Base-by-base conservation (phyloP, 768 basidiomycete species). In the Auricularia sp. region DNA sequence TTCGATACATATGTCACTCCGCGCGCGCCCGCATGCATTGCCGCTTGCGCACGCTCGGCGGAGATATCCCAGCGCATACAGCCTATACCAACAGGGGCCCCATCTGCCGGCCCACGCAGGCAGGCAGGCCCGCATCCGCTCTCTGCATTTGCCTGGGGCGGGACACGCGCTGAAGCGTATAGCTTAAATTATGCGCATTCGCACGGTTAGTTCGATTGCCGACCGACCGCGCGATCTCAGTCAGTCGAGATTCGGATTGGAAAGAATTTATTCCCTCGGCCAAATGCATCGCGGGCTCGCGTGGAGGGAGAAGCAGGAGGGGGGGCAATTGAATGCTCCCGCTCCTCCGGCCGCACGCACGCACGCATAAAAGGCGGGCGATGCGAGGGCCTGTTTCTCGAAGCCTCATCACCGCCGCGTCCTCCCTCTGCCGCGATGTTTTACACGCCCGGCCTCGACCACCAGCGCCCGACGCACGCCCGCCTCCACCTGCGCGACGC, bases 401-500 rank as follows among this genome's bases (percentile, higher is more conserved):
- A 23, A 33, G 47, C 63, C 58, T 58, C 44, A 36, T 33, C 23
- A 54, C 29, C 21, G 34, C 43, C 65, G 58, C 62, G 36, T 65
- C 61, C 36, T 35, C 62, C 39, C 18, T 58, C 64, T 39, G n/a
- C 36, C 43, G 62, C 63, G 67, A 75, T 75, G 74, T 75, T 74
- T 67, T 73, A 74, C 72, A 71, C 73, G 66, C 74, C 74, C 54
- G 71, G 71, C 53, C 73, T 75, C 62, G 72, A 75, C 69, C 82
- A 85, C 77, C 85, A 87, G 69, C 83, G 81, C 61, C 82, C 85
- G 39, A 87, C 86, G 44, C 85, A 87, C 73, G 79, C 80, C 61
- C 81, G 83, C 58, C 80, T 87, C 56, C 86, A 86, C 69, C 81
- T 87, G 61, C 79, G 86, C 67, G 84, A 87, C 70, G 83, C 82